Evolutionary conservation across 495 filamentous ascomycete species (phyloP).

Genomic region (Astrocystis sublimbata): DNA sequence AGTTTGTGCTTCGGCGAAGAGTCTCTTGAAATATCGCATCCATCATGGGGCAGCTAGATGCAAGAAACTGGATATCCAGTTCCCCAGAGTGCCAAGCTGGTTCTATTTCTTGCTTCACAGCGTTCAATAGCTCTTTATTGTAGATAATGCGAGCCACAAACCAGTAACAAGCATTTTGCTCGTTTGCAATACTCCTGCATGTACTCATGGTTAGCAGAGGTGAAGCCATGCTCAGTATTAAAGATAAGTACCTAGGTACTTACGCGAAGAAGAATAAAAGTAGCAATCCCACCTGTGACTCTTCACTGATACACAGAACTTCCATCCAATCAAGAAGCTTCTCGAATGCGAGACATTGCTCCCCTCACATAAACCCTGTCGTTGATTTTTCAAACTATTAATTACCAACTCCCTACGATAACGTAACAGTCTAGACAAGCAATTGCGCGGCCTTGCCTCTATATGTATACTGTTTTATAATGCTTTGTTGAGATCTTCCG

Average conservation of each 20-base stretch:
- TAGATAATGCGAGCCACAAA: background rate
- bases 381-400: no score
- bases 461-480: no score
- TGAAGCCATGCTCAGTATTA: background rate
- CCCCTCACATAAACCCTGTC: no score
- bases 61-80: background rate
- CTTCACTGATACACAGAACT: background rate
- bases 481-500: no score
- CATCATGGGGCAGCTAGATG: background rate
- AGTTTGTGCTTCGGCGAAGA: background rate
- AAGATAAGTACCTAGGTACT: background rate
- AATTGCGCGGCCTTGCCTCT: no score
- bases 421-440: no score
- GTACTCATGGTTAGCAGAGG: background rate
- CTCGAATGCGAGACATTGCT: no score
- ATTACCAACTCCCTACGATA: no score
- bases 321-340: background rate
- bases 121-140: background rate
- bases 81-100: background rate
- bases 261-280: background rate
- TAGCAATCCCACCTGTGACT: background rate
- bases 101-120: background rate
- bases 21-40: background rate
- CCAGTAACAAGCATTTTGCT: background rate
- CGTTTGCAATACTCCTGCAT: conserved; percentile 3